A percentile compares a stretch with the other conserved stretches of the same genome.
Evolutionary conservation across 192 early-diverging fungal species (phyloP).

Genomic region (Phlyctochytrium bullatum): DNA sequence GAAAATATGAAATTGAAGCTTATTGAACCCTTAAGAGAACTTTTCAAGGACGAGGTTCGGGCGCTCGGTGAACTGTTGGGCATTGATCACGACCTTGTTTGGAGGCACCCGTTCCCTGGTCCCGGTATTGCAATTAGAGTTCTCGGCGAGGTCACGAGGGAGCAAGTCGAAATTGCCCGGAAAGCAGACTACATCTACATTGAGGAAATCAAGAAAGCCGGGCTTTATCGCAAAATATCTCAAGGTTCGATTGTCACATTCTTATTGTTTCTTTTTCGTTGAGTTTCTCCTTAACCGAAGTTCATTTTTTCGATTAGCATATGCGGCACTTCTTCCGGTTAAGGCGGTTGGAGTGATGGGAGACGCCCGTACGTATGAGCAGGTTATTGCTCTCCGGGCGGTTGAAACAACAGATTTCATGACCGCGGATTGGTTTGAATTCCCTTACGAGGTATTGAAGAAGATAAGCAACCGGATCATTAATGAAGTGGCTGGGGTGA

Average conservation of each 20-base stretch:
- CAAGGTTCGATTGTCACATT: constrained; percentile 52
- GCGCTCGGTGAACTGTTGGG: constrained; percentile 87
- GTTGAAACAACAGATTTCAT: constrained; percentile 96
- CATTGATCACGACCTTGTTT: constrained; percentile 91
- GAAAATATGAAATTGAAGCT: constrained; percentile 98
- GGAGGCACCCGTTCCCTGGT: constrained; percentile 99
- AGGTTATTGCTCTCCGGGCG: constrained; percentile 95
- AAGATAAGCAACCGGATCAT: constrained; percentile 93
- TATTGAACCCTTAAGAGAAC: constrained; percentile 96
- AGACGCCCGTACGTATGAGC: constrained; percentile 98
- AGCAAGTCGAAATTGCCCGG: constrained; percentile 93
- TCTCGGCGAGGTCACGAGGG: constrained; percentile 89
- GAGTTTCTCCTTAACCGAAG: background rate
- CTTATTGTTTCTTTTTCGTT: constrained; percentile 1
- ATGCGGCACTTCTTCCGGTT: constrained; percentile 91
- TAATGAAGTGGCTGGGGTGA: constrained; percentile 98
- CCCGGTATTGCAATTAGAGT: constrained; percentile 98
- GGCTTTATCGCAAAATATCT: constrained; percentile 93
- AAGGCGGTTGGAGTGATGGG: constrained; percentile 99
- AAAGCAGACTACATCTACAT: constrained; percentile 97
- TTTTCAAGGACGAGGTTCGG: constrained; percentile 99
- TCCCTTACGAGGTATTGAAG: constrained; percentile 87
- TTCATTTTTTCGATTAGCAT: constrained; percentile 54
- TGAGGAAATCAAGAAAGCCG: constrained; percentile 98
- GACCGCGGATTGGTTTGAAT: constrained; percentile 94